These are phyloP conservation scores for Coemansia sp. DNA, from an alignment of 192 early-diverging fungal species.

Conservation along the genomic window DNA sequence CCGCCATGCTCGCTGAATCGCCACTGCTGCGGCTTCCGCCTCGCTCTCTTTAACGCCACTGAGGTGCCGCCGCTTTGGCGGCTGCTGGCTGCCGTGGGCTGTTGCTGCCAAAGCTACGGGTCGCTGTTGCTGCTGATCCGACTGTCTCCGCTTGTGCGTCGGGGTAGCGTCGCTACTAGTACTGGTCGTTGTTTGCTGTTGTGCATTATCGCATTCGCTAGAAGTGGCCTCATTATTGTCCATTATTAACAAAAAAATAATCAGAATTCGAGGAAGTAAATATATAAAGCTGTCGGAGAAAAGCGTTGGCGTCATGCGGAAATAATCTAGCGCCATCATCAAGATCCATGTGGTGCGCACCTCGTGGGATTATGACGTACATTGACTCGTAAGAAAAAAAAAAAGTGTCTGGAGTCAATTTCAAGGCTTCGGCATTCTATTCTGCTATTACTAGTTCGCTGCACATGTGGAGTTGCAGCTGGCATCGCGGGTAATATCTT, in stretches of 20 bases:
- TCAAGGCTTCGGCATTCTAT: too few species aligned
- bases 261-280: background rate
- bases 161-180: background rate
- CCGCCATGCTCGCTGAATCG: slow-evolving; percentile 45
- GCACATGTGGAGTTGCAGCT: background rate
- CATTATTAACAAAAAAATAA: background rate
- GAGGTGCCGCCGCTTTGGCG: background rate
- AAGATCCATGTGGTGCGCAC: too few species aligned
- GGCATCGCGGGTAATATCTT: slow-evolving; percentile 15
- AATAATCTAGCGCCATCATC: too few species aligned
- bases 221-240: background rate
- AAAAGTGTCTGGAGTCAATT: too few species aligned
- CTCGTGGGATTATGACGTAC: too few species aligned
- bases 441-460: background rate
- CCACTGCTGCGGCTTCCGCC: slow-evolving; percentile 1
- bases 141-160: background rate
- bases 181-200: background rate
- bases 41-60: background rate
- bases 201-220: background rate
- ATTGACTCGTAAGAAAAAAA: too few species aligned
- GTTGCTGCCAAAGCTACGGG: background rate
- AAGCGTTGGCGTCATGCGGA: background rate
- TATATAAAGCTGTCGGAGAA: background rate
- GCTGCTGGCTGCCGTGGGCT: background rate
- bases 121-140: background rate